These are phyloP conservation scores for Epichloe gansuensis DNA, from an alignment of 2,329 filamentous ascomycete species.

Conservation along the genomic window DNA sequence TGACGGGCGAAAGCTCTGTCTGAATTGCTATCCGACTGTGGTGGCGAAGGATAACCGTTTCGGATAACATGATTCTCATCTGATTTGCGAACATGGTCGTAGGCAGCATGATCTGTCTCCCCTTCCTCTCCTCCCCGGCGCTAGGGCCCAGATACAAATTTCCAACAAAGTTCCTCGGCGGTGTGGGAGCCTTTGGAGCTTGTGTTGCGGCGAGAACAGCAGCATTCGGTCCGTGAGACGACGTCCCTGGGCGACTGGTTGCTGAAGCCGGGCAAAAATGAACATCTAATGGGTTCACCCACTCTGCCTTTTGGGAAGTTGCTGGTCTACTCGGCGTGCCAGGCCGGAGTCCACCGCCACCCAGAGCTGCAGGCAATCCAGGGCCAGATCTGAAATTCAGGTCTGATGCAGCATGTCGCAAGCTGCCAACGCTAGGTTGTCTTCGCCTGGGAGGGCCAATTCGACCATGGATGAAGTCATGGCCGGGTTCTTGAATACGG, in stretches of 20 bases:
- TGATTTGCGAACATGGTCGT: background rate
- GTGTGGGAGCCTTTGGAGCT: background rate
- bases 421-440: constrained; percentile 15
- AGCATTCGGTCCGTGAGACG: background rate
- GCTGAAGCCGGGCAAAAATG: constrained; percentile 25
- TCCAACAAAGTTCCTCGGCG: constrained; percentile 27
- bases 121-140: background rate
- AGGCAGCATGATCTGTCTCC: background rate
- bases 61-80: background rate
- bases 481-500: constrained; percentile 24
- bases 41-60: constrained; percentile 25
- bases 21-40: constrained; percentile 21
- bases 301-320: constrained; percentile 24
- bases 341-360: constrained; percentile 18
- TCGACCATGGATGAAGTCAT: constrained; percentile 34
- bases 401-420: constrained; percentile 26
- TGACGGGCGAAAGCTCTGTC: constrained; percentile 10
- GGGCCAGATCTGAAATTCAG: constrained; percentile 20
- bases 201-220: background rate
- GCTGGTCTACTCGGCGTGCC: constrained; percentile 12
- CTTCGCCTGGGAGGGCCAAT: constrained; percentile 21
- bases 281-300: constrained; percentile 36
- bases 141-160: constrained; percentile 26
- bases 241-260: constrained; percentile 5
- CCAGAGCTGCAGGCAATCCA: constrained; percentile 22